Evolutionary conservation across 495 filamentous ascomycete species (phyloP), one percentile per base, ranked within the genome.

Genomic region (Hypoxylon subgilvum): DNA sequence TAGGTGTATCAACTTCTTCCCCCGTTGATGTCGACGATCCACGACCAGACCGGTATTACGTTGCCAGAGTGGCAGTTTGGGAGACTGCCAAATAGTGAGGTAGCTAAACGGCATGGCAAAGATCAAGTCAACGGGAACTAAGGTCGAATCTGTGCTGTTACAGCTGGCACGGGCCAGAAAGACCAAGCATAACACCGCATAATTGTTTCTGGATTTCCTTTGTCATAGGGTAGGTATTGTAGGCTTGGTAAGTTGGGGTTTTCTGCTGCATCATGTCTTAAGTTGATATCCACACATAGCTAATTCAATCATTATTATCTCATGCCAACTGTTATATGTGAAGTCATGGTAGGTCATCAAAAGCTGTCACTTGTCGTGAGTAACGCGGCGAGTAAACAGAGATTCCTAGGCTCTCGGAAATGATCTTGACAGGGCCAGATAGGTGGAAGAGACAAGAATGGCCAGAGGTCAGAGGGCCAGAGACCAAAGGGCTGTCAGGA

Each of bases 41-140:
- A 91, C 60, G 90, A 94, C 10, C 90, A 94, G 73, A 92, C 89
- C 0, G 89, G 89, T 0, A 89, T 91, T 39, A 74, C 75, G 7
- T 83, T 90, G 8, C 90, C 90, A 8, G 76, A 83, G 31, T 92
- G 90, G 90, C 79, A 82, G 69, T 83, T 82, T 57, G 80, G 80
- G 0, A 74, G 72, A 16, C 44, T 83, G 21, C 65, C 67, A 1
- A 44, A 41, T 43, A 67, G 62, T 38, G 61, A 70, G 25, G 34
- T 56, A 8, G 45, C 50, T 0, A 39, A 40, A 17, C 39, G 21
- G 10, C 1, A 30, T 19, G 0, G 52, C 34, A 0, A 16, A n/a
- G 8, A 36, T n/a, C n/a, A 21, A 17, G 42, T 45, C 0, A 63
- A 57, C 14, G 60, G 59, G 16, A 22, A 44, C 8, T 56, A 49